These are phyloP conservation scores for Rubia peregrina DNA, from an alignment of 305 asterid species.

Conservation along the genomic window DNA sequence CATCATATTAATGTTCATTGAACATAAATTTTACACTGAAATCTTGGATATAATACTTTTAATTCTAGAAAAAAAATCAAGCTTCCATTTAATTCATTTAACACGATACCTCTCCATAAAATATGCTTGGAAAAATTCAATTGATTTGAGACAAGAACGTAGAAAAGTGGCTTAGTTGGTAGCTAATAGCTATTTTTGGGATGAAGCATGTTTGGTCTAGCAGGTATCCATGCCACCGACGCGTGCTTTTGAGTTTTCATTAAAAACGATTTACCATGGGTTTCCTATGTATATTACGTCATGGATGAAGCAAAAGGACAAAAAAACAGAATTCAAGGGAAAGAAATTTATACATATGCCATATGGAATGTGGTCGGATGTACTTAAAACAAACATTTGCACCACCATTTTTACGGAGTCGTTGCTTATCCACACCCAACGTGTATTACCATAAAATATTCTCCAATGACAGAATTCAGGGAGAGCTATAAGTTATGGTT, in stretches of 20 bases:
- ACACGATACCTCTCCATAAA: too few relatives aligned
- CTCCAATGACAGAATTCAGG: too few relatives aligned
- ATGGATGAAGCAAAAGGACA: constrained; percentile 61
- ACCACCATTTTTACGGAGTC: too few relatives aligned
- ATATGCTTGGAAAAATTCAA: constrained; percentile 15
- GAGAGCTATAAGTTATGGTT: constrained; percentile 33
- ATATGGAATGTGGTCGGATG: too few relatives aligned
- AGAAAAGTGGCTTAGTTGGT: constrained; percentile 32
- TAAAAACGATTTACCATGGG: constrained; percentile 19
- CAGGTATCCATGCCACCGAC: constrained; percentile 55
- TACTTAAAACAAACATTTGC: too few relatives aligned
- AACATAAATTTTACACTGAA: too few relatives aligned
- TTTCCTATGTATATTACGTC: constrained; percentile 48
- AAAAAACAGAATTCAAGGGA: constrained; percentile 13
- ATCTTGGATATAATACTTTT: too few relatives aligned
- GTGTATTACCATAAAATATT: constrained; percentile 34
- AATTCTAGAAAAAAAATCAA: too few relatives aligned
- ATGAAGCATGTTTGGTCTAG: constrained; percentile 25
- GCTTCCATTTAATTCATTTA: too few relatives aligned
- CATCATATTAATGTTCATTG: too few relatives aligned
- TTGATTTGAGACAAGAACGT: constrained; percentile 30
- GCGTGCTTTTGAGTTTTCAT: constrained; percentile 32
- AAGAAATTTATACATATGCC: too few relatives aligned
- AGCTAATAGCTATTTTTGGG: constrained; percentile 38
- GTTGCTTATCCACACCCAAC: constrained; percentile 48